A percentile compares a stretch with the other conserved stretches of the same genome.
phyloP scores from a whole-genome alignment of 176 grass and related monocot species.

The Eremochloa ophiuroides region DNA sequence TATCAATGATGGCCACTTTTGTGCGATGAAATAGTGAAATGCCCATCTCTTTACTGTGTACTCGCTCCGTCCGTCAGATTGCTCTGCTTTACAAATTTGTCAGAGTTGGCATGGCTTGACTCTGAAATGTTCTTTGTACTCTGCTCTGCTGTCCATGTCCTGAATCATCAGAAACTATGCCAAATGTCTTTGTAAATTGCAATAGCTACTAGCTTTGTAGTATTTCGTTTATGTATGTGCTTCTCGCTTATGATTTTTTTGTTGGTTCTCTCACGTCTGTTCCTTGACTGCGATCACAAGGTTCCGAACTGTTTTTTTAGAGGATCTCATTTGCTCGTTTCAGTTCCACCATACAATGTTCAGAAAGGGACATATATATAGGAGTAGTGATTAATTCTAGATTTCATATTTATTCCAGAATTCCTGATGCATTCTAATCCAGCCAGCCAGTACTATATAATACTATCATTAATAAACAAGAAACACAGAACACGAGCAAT shows the following conservation, averaged over 20 bases:
- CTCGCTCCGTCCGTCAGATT: too few species aligned
- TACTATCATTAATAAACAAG: background rate
- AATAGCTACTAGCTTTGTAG: background rate
- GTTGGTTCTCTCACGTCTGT: background rate
- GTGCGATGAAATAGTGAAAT: background rate
- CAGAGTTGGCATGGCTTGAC: too few species aligned
- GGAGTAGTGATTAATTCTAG: background rate
- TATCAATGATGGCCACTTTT: background rate
- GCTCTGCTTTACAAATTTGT: too few species aligned
- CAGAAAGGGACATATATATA: background rate
- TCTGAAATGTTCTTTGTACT: background rate
- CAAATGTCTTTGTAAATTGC: background rate
- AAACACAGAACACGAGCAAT: background rate
- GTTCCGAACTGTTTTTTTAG: background rate
- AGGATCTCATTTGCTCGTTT: background rate
- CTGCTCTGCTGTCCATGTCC: background rate
- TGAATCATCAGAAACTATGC: slow-evolving; percentile 5
- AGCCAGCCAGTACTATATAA: background rate
- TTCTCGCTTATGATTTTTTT: background rate
- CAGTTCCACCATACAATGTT: background rate
- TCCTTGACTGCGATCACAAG: background rate
- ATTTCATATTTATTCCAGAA: background rate
- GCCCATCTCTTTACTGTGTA: too few species aligned
- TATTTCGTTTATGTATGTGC: background rate
- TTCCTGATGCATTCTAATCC: background rate